Base-by-base conservation (phyloP, 1,284 basidiomycete genomes). In the Irpex sp. region DNA sequence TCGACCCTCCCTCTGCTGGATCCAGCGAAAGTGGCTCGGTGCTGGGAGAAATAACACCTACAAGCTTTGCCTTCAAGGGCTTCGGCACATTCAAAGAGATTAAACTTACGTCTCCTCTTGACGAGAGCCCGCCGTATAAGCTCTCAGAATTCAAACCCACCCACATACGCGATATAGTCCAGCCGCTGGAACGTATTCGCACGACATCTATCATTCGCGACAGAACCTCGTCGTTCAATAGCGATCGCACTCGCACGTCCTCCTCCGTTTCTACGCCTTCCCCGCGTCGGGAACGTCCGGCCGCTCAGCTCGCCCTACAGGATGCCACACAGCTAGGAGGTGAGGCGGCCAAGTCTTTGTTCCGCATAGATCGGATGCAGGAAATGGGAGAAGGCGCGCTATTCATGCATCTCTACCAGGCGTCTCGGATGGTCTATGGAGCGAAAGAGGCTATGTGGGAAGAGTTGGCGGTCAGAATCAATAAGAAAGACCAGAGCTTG, bases 371-470 rank as follows among this genome's bases (percentile, higher is more conserved):
- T 53, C 77, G 77, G 60, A 73, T 88, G 17, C 73, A 75, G 60
- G 73, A 73, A 26, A 71, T 89, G 63, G 84, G 77, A 63, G 82
- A 87, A 63, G 81, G 85, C 55, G 84, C 84, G 11, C 77, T 89
- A 26, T 87, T 86, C 2, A 87, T 90, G 85, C 89, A 90, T 63
- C 78, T 91, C 2, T 85, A 87, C 68, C 78, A 82, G 65, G 82
- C 85, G 33, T 87, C 83, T 65, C 81, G 84, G 65, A 74, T 77
- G 26, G 85, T 91, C 19, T 72, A 89, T n/a, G 86, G 84, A 7
- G 86, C 86, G 67, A 82, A 86, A 70, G 89, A 91, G 71, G 84
- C 88, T 47, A 89, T 91, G 87, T 91, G 89, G 89, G 89, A 89
- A 64, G 88, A 58, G 46, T 56, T 62, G 21, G 19, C 8, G 31